Evolutionary conservation across 2,329 filamentous ascomycete species (phyloP), one percentile per base, ranked within the genome.

Genomic region (Xylogone sp.): DNA sequence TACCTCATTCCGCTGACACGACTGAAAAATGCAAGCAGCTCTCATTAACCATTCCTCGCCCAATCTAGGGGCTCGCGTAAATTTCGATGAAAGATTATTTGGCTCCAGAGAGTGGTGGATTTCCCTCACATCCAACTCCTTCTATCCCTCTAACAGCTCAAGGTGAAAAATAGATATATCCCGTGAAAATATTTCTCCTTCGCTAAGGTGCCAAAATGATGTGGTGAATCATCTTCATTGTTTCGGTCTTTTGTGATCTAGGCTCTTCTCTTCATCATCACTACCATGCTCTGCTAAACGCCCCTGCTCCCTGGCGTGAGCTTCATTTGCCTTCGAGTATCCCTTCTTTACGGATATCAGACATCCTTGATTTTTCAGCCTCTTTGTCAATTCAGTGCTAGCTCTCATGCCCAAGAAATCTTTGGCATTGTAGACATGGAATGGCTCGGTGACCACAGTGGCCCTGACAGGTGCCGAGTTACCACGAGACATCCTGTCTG

Each of bases 341-440:
- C 89, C 89, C 66, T 93, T 94, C 72, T 93, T 93, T 56, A 93
- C 88, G 31, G 88, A 88, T 55, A 94, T 91, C 46, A 90, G 83
- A 62, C 89, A 89, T 3, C 89, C 89, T 69, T 93, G 89, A 61
- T 87, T 77, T 67, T 90, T 89, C 52, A 94, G 72, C 27, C 80
- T 76, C 66, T 88, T 88, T 1, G 89, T 89, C 34, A 94, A 70
- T 18, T 79, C 75, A 21, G 87, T 91, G 66, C 87, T 91, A 1
- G 87, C 84, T 52, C 84, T 77, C 88, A 94, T 94, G 5, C 89
- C 89, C 0, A 88, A 87, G 54, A 94, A 94, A 64, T 93, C 88
- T 65, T 93, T 94, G 43, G 89, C 89, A 43, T 86, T 91, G 67
- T 87, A 92, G 7, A 92, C 88, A 12, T 81, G 83, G 63, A 94